Evolutionary conservation across 2,329 filamentous ascomycete species (phyloP), one percentile per base, ranked within the genome.

Genomic region (Aspergillus quadrilineatus): DNA sequence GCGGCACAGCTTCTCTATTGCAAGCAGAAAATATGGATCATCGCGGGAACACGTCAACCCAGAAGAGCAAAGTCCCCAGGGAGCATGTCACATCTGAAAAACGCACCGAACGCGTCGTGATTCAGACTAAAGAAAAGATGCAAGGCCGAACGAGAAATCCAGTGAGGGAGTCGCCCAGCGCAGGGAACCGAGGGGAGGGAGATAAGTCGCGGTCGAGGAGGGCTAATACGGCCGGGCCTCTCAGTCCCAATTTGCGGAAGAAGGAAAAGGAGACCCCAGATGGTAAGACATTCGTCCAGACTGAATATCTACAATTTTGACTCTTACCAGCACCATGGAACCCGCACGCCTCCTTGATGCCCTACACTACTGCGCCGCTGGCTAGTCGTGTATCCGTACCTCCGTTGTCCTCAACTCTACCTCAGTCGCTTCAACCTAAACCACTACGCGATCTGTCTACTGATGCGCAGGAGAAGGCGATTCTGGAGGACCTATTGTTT

Each of bases 401-500:
- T 45, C 85, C 85, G 12, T 68, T 83, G 14, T 80, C 84, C 10
- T 87, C 88, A 3, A 80, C 86, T 60, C 85, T 89, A 30, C 92
- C 92, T 1, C 76, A 83, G 50, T 77, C 83, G 6, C 79, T 92
- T 48, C 86, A 90, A 43, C 89, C 89, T 1, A 78, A 78, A 48
- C 80, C 87, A 6, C 79, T 97, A 14, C 79, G 82, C 55, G 85
- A 89, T 56, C 77, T 97, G 57, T 86, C 86, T 0, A 77, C 95
- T 29, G 89, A 95, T 62, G 84, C 84, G 2, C 94, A 99, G 73
- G 94, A 99, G 75, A 85, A 86, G 26, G 89, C 86, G 7, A 88
- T 99, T 46, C 80, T 97, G 43, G 92, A 97, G 65, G 94, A 99
- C 66, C 76, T 99, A 14, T 76, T 97, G 36, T 97, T 93, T 69